Evolutionary conservation across 257 asterid genomes (phyloP).

Genomic region (Solanum peruvianum): DNA sequence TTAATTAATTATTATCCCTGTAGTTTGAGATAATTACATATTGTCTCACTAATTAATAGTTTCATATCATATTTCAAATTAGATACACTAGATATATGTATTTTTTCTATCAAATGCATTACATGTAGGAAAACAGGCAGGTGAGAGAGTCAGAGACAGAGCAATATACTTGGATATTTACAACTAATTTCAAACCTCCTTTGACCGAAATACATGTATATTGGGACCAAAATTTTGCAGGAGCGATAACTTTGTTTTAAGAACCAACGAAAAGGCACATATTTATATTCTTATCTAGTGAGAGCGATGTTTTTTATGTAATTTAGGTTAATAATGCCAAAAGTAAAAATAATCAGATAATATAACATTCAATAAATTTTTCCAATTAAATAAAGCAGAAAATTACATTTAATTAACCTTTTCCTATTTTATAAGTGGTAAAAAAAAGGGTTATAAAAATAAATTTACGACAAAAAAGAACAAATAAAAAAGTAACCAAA

Average conservation of each 20-base stretch:
- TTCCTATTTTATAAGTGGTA: background rate
- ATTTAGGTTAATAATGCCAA: background rate
- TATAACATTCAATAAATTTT: background rate
- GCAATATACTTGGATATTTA: background rate
- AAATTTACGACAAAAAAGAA: too few relatives aligned
- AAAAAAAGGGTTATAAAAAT: background rate
- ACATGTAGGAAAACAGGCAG: accelerated
- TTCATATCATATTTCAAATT: too few relatives aligned
- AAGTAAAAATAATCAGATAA: background rate
- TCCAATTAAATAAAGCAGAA: background rate
- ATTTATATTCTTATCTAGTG: background rate
- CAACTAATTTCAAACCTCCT: background rate
- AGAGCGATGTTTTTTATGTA: too few relatives aligned
- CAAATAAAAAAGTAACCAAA: too few relatives aligned
- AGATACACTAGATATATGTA: too few relatives aligned
- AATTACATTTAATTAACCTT: background rate
- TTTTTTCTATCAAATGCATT: background rate
- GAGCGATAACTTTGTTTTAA: too few relatives aligned
- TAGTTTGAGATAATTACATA: background rate
- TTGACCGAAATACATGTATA: too few relatives aligned
- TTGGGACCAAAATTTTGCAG: background rate
- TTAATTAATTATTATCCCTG: too few relatives aligned
- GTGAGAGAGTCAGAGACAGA: background rate
- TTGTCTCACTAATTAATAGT: background rate
- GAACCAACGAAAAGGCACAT: background rate